Evolutionary conservation across 805 yeast genomes (phyloP).

Genomic region (Zygosaccharomyces bailii): DNA sequence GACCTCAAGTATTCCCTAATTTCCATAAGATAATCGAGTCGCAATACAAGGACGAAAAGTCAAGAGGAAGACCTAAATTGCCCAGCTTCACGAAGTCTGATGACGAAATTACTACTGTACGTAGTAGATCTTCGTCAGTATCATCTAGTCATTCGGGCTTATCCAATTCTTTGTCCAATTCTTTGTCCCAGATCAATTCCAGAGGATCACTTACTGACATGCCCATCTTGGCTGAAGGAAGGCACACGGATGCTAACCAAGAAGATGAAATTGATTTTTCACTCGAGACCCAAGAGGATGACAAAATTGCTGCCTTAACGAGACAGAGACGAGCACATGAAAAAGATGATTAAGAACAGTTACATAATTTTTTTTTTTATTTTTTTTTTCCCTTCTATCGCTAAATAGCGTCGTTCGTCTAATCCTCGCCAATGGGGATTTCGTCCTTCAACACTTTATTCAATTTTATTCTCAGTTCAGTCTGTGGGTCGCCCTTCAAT

Average conservation of each 20-base stretch:
- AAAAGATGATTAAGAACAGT: conserved; percentile 18
- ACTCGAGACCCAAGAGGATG: conserved; percentile 9
- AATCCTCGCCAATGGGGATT: conserved; percentile 95
- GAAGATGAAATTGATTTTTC: conserved; percentile 14
- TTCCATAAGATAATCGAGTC: conserved; percentile 45
- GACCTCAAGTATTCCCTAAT: conserved; percentile 86
- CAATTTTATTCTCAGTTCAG: conserved; percentile 74
- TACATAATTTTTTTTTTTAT: too few species aligned
- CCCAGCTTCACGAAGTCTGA: conserved; percentile 7
- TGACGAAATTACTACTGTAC: conserved; percentile 7
- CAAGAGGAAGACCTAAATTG: conserved; percentile 6
- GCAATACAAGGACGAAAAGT: conserved; percentile 7
- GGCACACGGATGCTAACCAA: conserved; percentile 13
- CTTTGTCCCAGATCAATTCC: conserved; percentile 59
- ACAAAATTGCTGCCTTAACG: conserved; percentile 24
- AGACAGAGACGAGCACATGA: conserved; percentile 31
- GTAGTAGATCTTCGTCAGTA: conserved; percentile 32
- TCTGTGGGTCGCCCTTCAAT: conserved; percentile 74
- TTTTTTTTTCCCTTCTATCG: too few species aligned
- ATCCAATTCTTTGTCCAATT: conserved; percentile 59
- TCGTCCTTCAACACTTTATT: conserved; percentile 80
- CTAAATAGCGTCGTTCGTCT: conserved; percentile 13
- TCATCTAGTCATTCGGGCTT: conserved; percentile 36
- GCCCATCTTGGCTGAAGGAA: conserved; percentile 48
- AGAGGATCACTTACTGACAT: conserved; percentile 59